Conservation (phyloP, 2,329 filamentous ascomycete species). For the Arthrobotrys conoides region DNA sequence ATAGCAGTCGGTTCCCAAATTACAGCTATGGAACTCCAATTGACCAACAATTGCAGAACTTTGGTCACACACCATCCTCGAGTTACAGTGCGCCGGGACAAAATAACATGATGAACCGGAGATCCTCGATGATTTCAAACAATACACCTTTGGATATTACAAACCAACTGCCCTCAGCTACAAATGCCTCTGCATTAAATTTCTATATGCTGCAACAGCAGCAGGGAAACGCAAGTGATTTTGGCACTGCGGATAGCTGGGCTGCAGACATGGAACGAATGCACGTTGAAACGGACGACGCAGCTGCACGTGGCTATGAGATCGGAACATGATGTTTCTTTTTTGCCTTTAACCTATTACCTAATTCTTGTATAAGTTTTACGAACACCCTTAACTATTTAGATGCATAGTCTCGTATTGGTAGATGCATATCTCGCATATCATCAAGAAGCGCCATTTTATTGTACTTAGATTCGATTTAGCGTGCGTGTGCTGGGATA, state of each 20-base stretch:
- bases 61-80: slow-evolving; percentile 50
- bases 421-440: slow-evolving; percentile 28
- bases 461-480: slow-evolving; percentile 38
- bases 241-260: slow-evolving; percentile 43
- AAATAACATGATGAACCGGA: slow-evolving; percentile 40
- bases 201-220: slow-evolving; percentile 60
- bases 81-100: slow-evolving; percentile 46
- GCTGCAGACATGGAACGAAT: slow-evolving; percentile 55
- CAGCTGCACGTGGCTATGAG: slow-evolving; percentile 49
- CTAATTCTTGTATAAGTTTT: slow-evolving; percentile 31
- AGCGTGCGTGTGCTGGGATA: slow-evolving; percentile 46
- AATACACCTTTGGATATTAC: slow-evolving; percentile 49
- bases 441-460: slow-evolving; percentile 21
- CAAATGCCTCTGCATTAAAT: slow-evolving; percentile 38
- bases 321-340: slow-evolving; percentile 51
- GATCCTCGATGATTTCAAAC: slow-evolving; percentile 55
- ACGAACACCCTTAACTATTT: slow-evolving; percentile 18
- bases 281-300: slow-evolving; percentile 57
- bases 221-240: slow-evolving; percentile 39
- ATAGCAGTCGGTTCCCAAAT: slow-evolving; percentile 57
- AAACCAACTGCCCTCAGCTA: slow-evolving; percentile 30
- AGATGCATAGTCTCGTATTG: too few relatives aligned
- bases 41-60: slow-evolving; percentile 57
- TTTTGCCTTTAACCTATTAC: neutral
- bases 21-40: slow-evolving; percentile 59